Percentiles rank a stretch among this genome's conserved stretches.
Evolutionary conservation across 140 eudicot species (phyloP).

Genomic region (Senecio squalidus): DNA sequence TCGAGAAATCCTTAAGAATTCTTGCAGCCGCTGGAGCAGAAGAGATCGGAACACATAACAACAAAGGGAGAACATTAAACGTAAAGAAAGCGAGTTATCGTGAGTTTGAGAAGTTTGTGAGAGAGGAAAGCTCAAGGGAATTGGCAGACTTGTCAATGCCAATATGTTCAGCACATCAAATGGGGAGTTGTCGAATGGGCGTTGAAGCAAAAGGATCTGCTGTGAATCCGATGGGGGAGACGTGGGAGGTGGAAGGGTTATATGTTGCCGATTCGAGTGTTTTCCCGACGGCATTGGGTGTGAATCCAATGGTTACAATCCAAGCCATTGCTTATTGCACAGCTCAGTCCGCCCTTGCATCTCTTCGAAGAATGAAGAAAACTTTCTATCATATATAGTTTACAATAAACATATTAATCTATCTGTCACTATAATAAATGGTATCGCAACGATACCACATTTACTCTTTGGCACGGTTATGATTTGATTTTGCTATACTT

Average conservation of each 20-base stretch:
- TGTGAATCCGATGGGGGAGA: conserved; percentile 60
- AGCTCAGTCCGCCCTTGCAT: conserved; percentile 56
- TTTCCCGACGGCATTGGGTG: conserved; percentile 79
- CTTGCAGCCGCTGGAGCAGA: conserved; percentile 78
- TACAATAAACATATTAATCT: too few relatives aligned
- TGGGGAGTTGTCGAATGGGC: conserved; percentile 89
- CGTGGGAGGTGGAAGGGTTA: conserved; percentile 74
- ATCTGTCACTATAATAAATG: too few relatives aligned
- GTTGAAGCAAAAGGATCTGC: conserved; percentile 40
- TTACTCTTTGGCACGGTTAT: too few relatives aligned
- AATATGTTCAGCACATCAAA: conserved; percentile 73
- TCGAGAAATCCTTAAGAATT: conserved; percentile 54
- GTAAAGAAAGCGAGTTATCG: conserved; percentile 39
- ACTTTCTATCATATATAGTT: not conserved
- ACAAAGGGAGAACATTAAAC: conserved; percentile 35
- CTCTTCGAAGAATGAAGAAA: conserved; percentile 43
- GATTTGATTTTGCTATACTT: too few relatives aligned
- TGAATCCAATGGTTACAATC: conserved; percentile 80
- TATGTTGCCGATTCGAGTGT: conserved; percentile 73
- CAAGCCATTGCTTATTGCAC: conserved; percentile 69
- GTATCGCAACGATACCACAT: too few relatives aligned
- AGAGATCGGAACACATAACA: conserved; percentile 58
- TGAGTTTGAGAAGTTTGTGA: conserved; percentile 62
- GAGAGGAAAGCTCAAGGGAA: conserved; percentile 47
- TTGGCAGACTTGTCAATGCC: conserved; percentile 36